Base-by-base conservation (phyloP, 2,329 filamentous ascomycete genomes). In the Stemphylium lycopersici region DNA sequence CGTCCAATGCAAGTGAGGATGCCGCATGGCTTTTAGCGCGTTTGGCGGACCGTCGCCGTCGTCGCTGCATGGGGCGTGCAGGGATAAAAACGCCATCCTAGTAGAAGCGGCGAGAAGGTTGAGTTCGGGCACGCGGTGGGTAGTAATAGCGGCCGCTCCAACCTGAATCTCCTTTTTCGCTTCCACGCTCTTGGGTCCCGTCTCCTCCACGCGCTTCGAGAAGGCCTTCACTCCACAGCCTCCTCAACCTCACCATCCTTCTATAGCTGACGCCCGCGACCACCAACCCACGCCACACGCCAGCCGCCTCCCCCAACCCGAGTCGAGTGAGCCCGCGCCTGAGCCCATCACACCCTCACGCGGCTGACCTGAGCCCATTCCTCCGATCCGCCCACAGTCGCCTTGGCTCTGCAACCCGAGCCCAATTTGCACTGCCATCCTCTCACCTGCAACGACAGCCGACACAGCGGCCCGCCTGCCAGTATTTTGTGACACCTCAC, bases 161-260 rank as follows among this genome's bases (percentile, higher is more conserved):
- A 67, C 67, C 65, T 67, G 66, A 68, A 61, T 68, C 65, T 70
- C 65, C 66, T 68, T 67, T 54, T 69, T 69, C 68, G 66, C 65
- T 68, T 69, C 69, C 66, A 68, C 52, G 63, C 61, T 64, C 62
- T 67, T 65, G 67, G 66, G 65, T 61, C 65, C 63, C 62, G 65
- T 60, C 65, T 65, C 62, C 55, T 67, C 65, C 59, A 68, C 68
- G 62, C 65, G 63, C 67, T 68, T 69, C 67, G 62, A 67, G 67
- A 69, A 68, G 64, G 56, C 63, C 46, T 58, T 61, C 55, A 55
- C 52, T 55, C 60, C 58, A 42, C 54, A 52, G 44, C 44, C 59
- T 55, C 50, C 48, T 39, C 47, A 42, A 33, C 41, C 46, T 37
- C 22, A 31, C 42, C 37, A 16, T 32, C 26, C 20, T 40, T 54